A percentile compares a stretch with the other conserved stretches of the same genome.
Conservation (phyloP, 768 basidiomycete species). For the Lentinula raphanica region DNA sequence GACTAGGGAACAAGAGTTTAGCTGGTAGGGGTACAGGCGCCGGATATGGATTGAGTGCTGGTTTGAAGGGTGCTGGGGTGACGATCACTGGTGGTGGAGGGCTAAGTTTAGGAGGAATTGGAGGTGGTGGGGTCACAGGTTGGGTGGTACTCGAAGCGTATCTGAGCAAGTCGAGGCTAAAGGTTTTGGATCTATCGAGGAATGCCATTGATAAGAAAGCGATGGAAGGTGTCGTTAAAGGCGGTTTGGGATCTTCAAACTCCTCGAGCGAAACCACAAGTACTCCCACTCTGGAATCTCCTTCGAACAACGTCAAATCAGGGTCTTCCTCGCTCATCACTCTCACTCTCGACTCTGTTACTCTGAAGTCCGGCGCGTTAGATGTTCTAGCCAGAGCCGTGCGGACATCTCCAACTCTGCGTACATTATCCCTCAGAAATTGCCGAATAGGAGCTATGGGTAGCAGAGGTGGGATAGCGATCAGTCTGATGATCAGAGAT, state of each 20-base stretch:
- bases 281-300: neutral
- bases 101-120: too few species aligned
- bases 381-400: neutral
- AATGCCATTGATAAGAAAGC: constrained; percentile 80
- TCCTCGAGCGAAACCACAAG: neutral
- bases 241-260: neutral
- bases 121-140: neutral
- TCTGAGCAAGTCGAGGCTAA: neutral
- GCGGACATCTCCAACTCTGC: neutral
- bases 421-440: neutral
- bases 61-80: neutral
- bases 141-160: constrained; percentile 5
- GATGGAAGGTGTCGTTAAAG: constrained; percentile 40
- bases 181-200: constrained; percentile 66
- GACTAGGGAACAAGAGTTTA: constrained; percentile 50
- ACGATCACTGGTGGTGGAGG: neutral
- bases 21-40: constrained; percentile 84
- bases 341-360: neutral
- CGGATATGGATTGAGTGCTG: constrained; percentile 1
- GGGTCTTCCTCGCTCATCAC: neutral
- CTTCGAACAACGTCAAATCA: neutral
- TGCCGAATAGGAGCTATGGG: neutral
- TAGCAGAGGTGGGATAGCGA: neutral
- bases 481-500: constrained; percentile 2
- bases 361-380: neutral